Evolutionary conservation across 2,329 filamentous ascomycete genomes (phyloP), one percentile per base, ranked within the genome.

Genomic region (Dothideomycetes sp.): DNA sequence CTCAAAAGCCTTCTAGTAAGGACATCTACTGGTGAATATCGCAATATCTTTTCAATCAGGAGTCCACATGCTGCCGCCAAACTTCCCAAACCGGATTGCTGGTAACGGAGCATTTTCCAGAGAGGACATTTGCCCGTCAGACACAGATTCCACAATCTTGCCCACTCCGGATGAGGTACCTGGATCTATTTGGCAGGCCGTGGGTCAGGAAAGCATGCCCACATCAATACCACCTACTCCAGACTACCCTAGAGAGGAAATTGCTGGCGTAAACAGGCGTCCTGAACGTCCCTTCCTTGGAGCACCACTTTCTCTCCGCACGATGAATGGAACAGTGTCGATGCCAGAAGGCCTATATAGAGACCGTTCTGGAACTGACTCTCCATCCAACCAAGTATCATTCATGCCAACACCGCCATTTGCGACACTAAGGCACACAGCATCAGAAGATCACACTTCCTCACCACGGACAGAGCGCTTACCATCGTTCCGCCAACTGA

Each of bases 401-500:
- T 41, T 9, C 4, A 3, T 16, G n/a, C 17, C 38, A 12, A 12
- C 24, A 17, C 19, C 31, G 1, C 11, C 34, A 11, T 40, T 35
- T 31, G 24, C 38, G 19, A n/a, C 11, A 15, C 18, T 30, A 14
- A 16, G 17, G 5, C 22, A 27, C 12, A 35, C 51, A 3, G 39
- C 40, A 11, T 38, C 35, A 15, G 47, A 49, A 4, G 40, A 40
- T 5, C 27, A 43, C 10, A 37, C 36, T 15, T 12, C 35, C 12
- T 53, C 53, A 3, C 48, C 49, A 3, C 42, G 44, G 22, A 47
- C 37, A 4, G 51, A 52, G 37, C 50, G 50, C 30, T 43, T 59
- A 27, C 57, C 57, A 9, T 52, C 54, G 1, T 55, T 59, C 27
- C 48, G 45, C 16, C 53, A 59, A 34, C 37, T 57, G 27, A 58